Evolutionary conservation across 2,329 filamentous ascomycete species (phyloP).

Genomic region (Diaporthe capsici): DNA sequence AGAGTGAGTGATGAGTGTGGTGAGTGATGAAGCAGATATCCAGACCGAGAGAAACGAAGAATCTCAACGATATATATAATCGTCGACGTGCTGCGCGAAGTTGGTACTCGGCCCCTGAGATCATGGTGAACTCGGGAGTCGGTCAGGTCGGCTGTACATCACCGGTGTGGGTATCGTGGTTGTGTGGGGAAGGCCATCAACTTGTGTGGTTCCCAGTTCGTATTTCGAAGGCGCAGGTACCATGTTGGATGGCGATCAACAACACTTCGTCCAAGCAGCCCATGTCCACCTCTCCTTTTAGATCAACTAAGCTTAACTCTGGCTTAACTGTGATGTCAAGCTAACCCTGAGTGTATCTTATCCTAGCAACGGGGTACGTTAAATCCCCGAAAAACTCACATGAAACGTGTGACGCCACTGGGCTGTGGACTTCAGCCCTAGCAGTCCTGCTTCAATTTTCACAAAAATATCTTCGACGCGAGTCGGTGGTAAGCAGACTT

Average conservation of each 20-base stretch:
- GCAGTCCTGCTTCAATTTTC: not conserved
- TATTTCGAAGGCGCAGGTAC: conserved; percentile 26
- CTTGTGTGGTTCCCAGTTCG: conserved; percentile 23
- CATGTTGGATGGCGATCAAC: conserved; percentile 20
- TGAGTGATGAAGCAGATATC: conserved; percentile 26
- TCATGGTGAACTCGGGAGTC: conserved; percentile 29
- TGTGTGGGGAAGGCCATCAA: conserved; percentile 19
- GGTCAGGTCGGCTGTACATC: conserved; percentile 16
- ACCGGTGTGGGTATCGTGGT: conserved; percentile 10
- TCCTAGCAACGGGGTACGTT: not conserved
- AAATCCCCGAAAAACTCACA: not conserved
- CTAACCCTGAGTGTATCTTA: conserved; percentile 15
- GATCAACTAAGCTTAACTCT: conserved; percentile 33
- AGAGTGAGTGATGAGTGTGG: conserved; percentile 16
- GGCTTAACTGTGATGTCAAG: conserved; percentile 33
- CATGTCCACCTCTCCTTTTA: conserved; percentile 17
- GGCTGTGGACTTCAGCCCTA: conserved; percentile 15
- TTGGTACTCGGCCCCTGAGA: conserved; percentile 11
- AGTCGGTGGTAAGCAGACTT: not conserved
- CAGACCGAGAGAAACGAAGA: conserved; percentile 1
- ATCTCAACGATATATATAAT: conserved; percentile 17
- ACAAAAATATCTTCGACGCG: not conserved
- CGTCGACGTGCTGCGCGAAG: not conserved
- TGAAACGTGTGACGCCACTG: conserved; percentile 1
- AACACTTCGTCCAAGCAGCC: not conserved